phyloP scores from a whole-genome alignment of 176 grass and related monocot genomes.

The Puccinellia tenuiflora region DNA sequence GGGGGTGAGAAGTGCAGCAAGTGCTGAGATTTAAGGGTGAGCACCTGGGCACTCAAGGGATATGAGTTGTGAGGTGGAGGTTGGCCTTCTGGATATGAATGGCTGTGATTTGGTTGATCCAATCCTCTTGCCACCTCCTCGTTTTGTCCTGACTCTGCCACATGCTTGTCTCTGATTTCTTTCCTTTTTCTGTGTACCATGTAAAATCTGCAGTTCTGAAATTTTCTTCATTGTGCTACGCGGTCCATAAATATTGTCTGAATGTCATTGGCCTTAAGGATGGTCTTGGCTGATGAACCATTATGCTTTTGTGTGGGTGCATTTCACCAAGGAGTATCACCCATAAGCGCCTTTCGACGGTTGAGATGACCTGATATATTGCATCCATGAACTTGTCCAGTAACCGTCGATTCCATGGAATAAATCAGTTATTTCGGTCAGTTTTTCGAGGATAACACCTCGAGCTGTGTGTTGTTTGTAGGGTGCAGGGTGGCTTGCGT shows the following conservation, averaged over 20 bases:
- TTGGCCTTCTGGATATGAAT: conserved; percentile 54
- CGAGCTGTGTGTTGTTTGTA: conserved; percentile 6
- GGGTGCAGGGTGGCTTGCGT: neutral
- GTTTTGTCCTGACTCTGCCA: conserved; percentile 50
- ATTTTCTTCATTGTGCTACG: neutral
- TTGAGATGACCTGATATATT: conserved; percentile 22
- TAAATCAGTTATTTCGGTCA: neutral
- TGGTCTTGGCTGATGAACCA: conserved; percentile 25
- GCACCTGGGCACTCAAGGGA: conserved; percentile 40
- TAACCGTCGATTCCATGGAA: neutral
- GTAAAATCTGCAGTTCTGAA: conserved; percentile 1
- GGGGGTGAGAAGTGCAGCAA: conserved; percentile 42
- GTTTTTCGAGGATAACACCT: conserved; percentile 14
- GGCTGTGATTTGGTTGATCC: conserved; percentile 54
- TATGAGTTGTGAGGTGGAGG: conserved; percentile 89
- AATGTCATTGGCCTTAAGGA: conserved; percentile 28
- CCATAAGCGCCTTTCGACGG: conserved; percentile 14
- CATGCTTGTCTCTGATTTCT: conserved; percentile 10
- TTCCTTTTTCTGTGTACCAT: conserved; percentile 29
- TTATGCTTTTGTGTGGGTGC: conserved; percentile 26
- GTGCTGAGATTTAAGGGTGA: conserved; percentile 54
- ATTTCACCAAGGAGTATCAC: conserved; percentile 9
- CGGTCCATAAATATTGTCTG: conserved; percentile 32
- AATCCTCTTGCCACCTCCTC: conserved; percentile 49
- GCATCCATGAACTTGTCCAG: conserved; percentile 11